Evolutionary conservation across 768 basidiomycete genomes (phyloP), one percentile per base, ranked within the genome.

Genomic region (Psilocybe sp.): DNA sequence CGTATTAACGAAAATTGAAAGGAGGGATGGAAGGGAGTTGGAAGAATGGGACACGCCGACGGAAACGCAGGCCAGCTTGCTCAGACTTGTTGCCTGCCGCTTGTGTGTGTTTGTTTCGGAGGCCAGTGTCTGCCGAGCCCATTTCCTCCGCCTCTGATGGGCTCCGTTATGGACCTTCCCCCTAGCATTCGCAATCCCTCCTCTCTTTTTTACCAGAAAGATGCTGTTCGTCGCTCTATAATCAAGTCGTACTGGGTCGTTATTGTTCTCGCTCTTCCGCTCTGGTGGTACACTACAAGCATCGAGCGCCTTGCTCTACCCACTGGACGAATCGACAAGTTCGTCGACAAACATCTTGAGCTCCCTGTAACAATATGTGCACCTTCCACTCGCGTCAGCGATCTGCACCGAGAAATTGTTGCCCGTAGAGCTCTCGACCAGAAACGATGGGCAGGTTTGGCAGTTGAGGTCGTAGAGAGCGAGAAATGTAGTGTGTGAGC

Each of bases 211-310:
- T 84, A 77, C 56, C 82, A 88, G 63, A 68, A 70, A 12, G 63
- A 69, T 43, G 57, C 50, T 44, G 72, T 75, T 38, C 76, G 87
- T 28, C 71, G 85, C 55, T 68, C 69, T 19, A 84, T 93, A 54
- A 74, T 95, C 50, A 65, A 74, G 4, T 79, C 89, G 1, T 97
- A 95, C 66, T 93, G 93, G 82, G 47, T 78, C 19, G 68, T 92
- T 20, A 77, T 97, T 33, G 55, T 96, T 32, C 69, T 92, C 6
- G 87, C 86, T 1, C 51, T 95, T 15, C 97, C 97, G 2, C 76
- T 92, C 43, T 99, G 97, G 97, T 98, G 93, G 92, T 77, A 75
- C 44, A 85, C 89, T 20, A 98, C 97, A 4, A 89, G 89, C 55
- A 96, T 98, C 23, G 80, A 94, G 61, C 81, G 95, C 20, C 74